These are phyloP conservation scores for Malus hybrid DNA, from an alignment of 331 rosid species.

Conservation along the genomic window DNA sequence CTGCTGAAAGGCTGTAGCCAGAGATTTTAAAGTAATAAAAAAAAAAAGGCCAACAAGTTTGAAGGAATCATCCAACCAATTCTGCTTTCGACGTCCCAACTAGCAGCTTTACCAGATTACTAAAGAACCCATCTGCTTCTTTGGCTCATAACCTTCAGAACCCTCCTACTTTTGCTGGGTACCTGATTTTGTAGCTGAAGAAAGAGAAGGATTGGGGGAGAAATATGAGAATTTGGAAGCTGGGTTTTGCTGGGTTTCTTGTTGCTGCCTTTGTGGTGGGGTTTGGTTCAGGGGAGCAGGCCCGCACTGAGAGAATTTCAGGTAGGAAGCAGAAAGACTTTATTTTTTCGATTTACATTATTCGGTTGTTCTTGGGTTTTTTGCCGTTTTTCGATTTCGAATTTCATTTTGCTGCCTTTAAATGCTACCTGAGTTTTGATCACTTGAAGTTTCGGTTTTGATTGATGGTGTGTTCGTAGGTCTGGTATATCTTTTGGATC, in stretches of 20 bases:
- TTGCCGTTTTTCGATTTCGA: not conserved
- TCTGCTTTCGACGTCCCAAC: not conserved
- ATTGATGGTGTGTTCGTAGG: not conserved
- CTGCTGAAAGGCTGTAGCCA: not conserved
- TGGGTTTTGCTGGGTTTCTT: constrained; percentile 38
- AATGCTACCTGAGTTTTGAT: not conserved
- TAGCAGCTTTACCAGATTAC: not conserved
- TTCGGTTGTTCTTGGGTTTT: constrained; percentile 11
- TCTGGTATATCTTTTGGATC: constrained; percentile 17
- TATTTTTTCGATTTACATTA: constrained; percentile 3
- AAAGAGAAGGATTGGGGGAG: not conserved
- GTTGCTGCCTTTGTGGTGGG: constrained; percentile 33
- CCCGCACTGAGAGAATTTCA: constrained; percentile 73
- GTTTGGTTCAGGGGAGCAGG: constrained; percentile 43
- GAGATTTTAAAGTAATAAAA: not conserved
- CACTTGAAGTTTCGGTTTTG: constrained; percentile 5
- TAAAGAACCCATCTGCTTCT: not conserved
- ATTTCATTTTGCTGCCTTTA: not conserved
- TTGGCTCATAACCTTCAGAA: not conserved
- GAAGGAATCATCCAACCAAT: constrained; percentile 9
- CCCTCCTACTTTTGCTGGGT: not conserved
- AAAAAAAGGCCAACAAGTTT: not conserved
- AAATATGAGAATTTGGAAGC: constrained; percentile 36
- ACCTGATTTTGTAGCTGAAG: not conserved
- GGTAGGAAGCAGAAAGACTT: constrained; percentile 26